Evolutionary conservation across 2,329 filamentous ascomycete genomes (phyloP), one percentile per base, ranked within the genome.

Genomic region (Aspergillus melleus): DNA sequence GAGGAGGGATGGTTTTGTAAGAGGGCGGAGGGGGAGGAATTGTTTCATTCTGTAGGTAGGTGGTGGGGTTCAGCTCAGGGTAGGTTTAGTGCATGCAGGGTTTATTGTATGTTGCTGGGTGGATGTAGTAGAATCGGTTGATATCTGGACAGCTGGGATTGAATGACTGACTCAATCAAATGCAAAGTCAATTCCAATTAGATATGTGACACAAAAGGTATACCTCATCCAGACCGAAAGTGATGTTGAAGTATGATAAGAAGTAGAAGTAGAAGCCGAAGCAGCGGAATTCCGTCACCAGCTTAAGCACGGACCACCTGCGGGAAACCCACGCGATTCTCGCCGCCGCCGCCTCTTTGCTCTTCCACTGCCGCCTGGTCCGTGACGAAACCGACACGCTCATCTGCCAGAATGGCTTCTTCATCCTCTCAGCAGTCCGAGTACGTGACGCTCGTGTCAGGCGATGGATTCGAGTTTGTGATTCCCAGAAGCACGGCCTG

Each of bases 381-480:
- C 22, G 6, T 52, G 46, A 39, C n/a, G 11, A 22, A 19, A 44
- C n/a, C 19, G 24, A 24, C 50, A 29, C 44, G 22, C 42, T 47
- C 39, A 30, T 53, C 51, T 57, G 49, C n/a, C 52, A 51, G 50
- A 26, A 68, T 66, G 64, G 60, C 64, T 3, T 54, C 61, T 10
- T 47, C 63, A 57, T 30, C 57, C 54, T 58, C 66, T 4, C 22
- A 64, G 24, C 64, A 67, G 19, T 69, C 81, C 3, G 82, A 86
- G 61, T 89, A 83, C 68, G 85, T 90, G 55, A 88, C 87, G 0
- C 78, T 90, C 6, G 80, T 88, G 22, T 88, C 86, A 1, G 82
- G 79, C 58, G 87, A 90, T 70, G 86, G 82, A 54, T 89, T 84
- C 70, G 85, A 88, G 63, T 89, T 88, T 72, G 80, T 88, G 62